Conservation (phyloP, 768 basidiomycete species). For the Podaxis sp. region DNA sequence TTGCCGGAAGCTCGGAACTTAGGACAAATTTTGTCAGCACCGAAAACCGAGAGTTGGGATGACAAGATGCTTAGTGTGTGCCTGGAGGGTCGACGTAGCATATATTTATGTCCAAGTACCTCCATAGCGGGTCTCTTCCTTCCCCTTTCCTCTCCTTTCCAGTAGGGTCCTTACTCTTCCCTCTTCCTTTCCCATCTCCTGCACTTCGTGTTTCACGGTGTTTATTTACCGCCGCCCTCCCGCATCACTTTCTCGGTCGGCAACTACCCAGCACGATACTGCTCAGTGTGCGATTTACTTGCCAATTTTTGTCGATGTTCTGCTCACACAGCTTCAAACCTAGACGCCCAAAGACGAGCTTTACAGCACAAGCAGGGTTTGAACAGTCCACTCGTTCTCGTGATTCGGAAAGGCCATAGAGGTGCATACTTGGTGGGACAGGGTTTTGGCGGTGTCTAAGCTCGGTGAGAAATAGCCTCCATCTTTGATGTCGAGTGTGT, state of each 20-base stretch:
- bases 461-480: not conserved
- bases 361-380: not conserved
- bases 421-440: not conserved
- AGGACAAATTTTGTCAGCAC: not conserved
- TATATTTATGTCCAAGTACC: slow-evolving; percentile 5
- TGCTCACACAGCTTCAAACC: not conserved
- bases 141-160: not conserved
- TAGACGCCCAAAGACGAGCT: not conserved
- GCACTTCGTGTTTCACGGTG: not conserved
- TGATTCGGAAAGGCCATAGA: not conserved
- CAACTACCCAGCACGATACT: not conserved
- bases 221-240: not conserved
- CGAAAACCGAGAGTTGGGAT: not conserved
- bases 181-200: not conserved
- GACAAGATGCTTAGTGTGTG: not conserved
- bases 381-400: not conserved
- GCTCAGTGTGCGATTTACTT: not conserved
- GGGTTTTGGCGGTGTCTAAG: not conserved
- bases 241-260: not conserved
- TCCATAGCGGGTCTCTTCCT: not conserved
- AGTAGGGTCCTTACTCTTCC: not conserved
- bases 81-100: not conserved
- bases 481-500: not conserved
- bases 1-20: not conserved
- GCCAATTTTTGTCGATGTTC: not conserved